A percentile compares a stretch with the other conserved stretches of the same genome.
phyloP scores from a whole-genome alignment of 116 monocot species.

The Dioscorea cayenensis region DNA sequence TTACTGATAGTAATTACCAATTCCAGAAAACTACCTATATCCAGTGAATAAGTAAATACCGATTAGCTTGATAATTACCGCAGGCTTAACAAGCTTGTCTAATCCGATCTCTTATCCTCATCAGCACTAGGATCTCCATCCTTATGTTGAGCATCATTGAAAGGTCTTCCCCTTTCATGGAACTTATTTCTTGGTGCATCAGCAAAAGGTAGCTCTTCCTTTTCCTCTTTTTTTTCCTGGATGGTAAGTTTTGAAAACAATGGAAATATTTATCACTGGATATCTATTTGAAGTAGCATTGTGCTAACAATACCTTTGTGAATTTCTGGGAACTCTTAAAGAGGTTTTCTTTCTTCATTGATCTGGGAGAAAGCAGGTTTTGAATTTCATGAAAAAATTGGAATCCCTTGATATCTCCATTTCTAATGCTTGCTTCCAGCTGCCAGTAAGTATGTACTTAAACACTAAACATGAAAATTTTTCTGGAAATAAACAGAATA shows the following conservation, averaged over 20 bases:
- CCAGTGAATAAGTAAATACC: too few species aligned
- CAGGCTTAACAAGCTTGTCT: too few species aligned
- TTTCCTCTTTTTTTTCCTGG: neutral
- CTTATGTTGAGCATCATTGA: neutral
- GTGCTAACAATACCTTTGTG: neutral
- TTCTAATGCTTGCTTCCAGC: slow-evolving; percentile 72
- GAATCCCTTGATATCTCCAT: slow-evolving; percentile 48
- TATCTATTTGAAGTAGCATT: too few species aligned
- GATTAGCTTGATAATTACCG: too few species aligned
- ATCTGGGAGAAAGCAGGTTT: slow-evolving; percentile 14
- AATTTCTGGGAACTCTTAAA: neutral
- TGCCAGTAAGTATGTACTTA: slow-evolving; percentile 9
- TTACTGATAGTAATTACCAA: too few species aligned
- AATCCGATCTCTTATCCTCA: slow-evolving; percentile 1
- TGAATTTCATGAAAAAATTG: slow-evolving; percentile 18
- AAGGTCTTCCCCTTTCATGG: neutral
- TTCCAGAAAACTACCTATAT: too few species aligned
- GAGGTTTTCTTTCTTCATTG: slow-evolving; percentile 13
- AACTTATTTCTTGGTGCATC: neutral
- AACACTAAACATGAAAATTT: neutral
- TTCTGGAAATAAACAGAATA: neutral
- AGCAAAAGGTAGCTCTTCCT: neutral
- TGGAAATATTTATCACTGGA: neutral
- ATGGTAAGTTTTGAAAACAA: neutral
- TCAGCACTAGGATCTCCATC: neutral